These are phyloP conservation scores for Excoecaria agallocha DNA, from an alignment of 345 rosid species.

Conservation along the genomic window DNA sequence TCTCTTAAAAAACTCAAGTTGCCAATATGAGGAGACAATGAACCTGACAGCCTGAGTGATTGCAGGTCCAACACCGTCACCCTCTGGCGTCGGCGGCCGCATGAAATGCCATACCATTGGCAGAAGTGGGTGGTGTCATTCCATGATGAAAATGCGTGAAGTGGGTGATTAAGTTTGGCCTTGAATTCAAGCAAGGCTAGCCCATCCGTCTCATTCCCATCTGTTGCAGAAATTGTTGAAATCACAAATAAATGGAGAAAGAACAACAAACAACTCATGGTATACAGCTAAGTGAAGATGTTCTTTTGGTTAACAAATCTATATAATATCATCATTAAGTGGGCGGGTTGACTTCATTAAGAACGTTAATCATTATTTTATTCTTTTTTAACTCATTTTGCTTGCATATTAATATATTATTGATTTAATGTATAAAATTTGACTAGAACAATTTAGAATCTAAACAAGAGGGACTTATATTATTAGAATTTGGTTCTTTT, in stretches of 20 bases:
- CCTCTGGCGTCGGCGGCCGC: conserved; percentile 5
- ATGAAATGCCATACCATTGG: conserved; percentile 10
- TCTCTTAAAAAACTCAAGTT: neutral
- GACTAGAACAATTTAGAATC: too few relatives aligned
- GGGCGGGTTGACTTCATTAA: too few relatives aligned
- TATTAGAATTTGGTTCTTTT: too few relatives aligned
- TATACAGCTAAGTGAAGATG: too few relatives aligned
- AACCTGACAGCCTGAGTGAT: neutral
- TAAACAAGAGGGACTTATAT: too few relatives aligned
- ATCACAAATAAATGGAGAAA: neutral
- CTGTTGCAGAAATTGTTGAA: neutral
- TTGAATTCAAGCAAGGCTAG: conserved; percentile 9
- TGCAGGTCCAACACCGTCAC: neutral
- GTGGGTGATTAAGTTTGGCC: neutral
- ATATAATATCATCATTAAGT: too few relatives aligned
- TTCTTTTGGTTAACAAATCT: too few relatives aligned
- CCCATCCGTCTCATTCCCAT: conserved; percentile 7
- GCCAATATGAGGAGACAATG: conserved; percentile 18
- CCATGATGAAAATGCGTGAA: neutral
- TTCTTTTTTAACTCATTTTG: too few relatives aligned
- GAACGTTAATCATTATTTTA: too few relatives aligned
- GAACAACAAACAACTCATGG: neutral
- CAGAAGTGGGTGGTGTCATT: conserved; percentile 1
- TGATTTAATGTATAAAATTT: too few relatives aligned
- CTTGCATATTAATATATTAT: too few relatives aligned